phyloP scores from a whole-genome alignment of 352 stramenopile species.

The Phytophthora pseudosyringae region DNA sequence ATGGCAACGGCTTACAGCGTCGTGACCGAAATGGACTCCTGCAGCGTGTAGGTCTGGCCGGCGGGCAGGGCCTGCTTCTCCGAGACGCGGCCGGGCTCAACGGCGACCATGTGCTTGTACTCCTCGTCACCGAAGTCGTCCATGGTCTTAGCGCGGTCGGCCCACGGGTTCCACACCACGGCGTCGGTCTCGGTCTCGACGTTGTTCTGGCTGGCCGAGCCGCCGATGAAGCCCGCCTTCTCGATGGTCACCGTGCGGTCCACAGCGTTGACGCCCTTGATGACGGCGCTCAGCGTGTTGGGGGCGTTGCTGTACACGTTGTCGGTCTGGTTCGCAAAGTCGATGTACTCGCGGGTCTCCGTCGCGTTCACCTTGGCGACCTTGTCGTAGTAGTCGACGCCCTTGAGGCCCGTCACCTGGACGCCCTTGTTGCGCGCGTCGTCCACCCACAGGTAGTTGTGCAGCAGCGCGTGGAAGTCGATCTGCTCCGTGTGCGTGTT shows the following conservation, averaged over 20 bases:
- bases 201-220: constrained; percentile 16
- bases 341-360: constrained; percentile 61
- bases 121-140: constrained; percentile 95
- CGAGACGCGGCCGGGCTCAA: constrained; percentile 92
- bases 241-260: constrained; percentile 64
- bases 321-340: constrained; percentile 83
- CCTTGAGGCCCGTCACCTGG: constrained; percentile 85
- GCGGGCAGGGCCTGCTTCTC: constrained; percentile 42
- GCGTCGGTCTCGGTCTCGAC: constrained; percentile 60
- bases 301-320: constrained; percentile 84
- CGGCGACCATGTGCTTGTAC: constrained; percentile 95
- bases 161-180: constrained; percentile 95
- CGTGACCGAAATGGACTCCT: constrained; percentile 30
- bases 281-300: constrained; percentile 52
- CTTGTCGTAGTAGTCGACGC: constrained; percentile 89
- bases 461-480: constrained; percentile 92
- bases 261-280: constrained; percentile 46
- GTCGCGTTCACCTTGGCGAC: constrained; percentile 65
- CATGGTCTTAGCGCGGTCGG: constrained; percentile 91
- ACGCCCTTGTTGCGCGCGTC: constrained; percentile 65
- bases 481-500: constrained; percentile 88
- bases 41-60: constrained; percentile 56
- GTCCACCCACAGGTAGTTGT: constrained; percentile 93
- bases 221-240: constrained; percentile 58
- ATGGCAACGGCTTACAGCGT: constrained; percentile 10